Evolutionary conservation across 2,329 filamentous ascomycete species (phyloP).

Genomic region (Cladophialophora exuberans): DNA sequence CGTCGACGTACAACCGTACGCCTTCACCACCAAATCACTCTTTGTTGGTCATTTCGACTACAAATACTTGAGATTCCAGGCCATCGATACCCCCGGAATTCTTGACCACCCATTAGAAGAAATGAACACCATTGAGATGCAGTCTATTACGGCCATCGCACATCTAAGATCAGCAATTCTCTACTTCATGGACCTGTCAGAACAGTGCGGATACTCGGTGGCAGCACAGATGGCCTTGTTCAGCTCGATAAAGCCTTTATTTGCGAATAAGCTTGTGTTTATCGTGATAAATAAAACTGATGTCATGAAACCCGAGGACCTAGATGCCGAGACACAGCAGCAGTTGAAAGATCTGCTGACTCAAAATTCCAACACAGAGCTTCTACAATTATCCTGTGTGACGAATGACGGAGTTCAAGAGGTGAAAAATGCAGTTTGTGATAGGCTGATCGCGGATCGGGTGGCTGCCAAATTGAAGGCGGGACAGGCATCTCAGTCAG

Average conservation of each 20-base stretch:
- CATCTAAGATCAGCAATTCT: conserved; percentile 93
- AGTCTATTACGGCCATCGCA: conserved; percentile 95
- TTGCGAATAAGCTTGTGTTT: conserved; percentile 96
- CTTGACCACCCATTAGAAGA: conserved; percentile 96
- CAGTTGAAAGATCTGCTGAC: conserved; percentile 74
- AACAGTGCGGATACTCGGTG: conserved; percentile 95
- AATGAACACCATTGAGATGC: conserved; percentile 99
- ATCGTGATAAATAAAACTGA: conserved; percentile 99
- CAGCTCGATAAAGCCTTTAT: conserved; percentile 94
- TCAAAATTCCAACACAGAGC: conserved; percentile 86
- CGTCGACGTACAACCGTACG: conserved; percentile 96
- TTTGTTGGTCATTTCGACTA: conserved; percentile 99
- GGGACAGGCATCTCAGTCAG: conserved; percentile 83
- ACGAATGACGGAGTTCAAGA: conserved; percentile 92
- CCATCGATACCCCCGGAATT: conserved; percentile 98
- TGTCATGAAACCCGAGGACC: conserved; percentile 81
- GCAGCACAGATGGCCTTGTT: conserved; percentile 92
- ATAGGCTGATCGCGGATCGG: conserved; percentile 87
- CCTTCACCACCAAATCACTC: conserved; percentile 96
- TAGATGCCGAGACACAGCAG: conserved; percentile 76
- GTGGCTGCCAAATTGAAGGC: conserved; percentile 94
- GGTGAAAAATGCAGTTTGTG: conserved; percentile 93
- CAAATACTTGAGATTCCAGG: conserved; percentile 87
- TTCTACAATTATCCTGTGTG: conserved; percentile 91
- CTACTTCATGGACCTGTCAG: conserved; percentile 97